Evolutionary conservation across 768 basidiomycete genomes (phyloP), one percentile per base, ranked within the genome.

Genomic region (Tubosaeta sp.): DNA sequence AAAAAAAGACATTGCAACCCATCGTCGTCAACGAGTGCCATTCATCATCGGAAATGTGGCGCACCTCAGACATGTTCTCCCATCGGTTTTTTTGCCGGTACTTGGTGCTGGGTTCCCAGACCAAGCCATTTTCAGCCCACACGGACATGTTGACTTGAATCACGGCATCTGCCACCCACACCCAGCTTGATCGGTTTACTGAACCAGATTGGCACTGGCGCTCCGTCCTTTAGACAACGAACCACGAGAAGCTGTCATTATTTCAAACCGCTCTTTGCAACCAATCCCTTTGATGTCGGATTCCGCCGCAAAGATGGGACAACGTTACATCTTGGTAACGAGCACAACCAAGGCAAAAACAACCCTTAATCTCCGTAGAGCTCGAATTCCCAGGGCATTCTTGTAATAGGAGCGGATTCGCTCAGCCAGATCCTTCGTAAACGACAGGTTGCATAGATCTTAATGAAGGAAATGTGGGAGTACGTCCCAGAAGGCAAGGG

Each of bases 391-490:
- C 85, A 88, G 31, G 88, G 86, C 8, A 75, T 65, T 54, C 72
- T 75, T 53, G 82, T 77, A 49, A 70, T 65, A 50, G 78, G 76
- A 9, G 76, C 76, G 43, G 66, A 70, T 56, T 86, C 79, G 57
- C 77, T 80, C 66, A 90, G 80, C 88, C 89, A 91, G 27, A 91
- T 80, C 62, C 89, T 74, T 55, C 85, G 74, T 59, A 91, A 68
- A 34, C 88, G 79, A 69, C 89, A 91, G 34, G 79, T 88, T 19
- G 88, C 87, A 64, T 89, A 85, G 42, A 91, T 77, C 65, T 84
- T 86, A 58, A 91, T 73, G 60, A 82, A 86, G n/a, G 81, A 76
- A 43, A 85, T 74, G 72, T 86, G 81, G 0, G 85, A 81, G 63
- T 82, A 87, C 43, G 70, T 69, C 44, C 81, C 81, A 54, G 69